Evolutionary conservation across 345 rosid species (phyloP), one percentile per base, ranked within the genome.

Genomic region (Boechera stricta): DNA sequence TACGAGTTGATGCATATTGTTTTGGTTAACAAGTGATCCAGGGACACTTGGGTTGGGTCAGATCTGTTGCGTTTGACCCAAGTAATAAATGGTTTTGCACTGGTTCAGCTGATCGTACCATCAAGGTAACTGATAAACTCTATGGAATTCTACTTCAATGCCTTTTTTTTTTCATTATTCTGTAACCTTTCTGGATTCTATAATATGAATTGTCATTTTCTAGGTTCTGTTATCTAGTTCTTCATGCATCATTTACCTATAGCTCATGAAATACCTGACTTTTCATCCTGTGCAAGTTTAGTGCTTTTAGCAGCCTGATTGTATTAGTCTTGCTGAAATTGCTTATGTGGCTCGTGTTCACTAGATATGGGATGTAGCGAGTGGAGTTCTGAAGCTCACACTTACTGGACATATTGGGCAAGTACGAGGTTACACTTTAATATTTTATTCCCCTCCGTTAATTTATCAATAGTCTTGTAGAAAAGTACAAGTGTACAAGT

Each of bases 31-130:
- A 77, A 77, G 77, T 78, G 57, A 88, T 94, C 69, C 88, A 94
- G 77, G 98, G 97, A 56, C 98, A 94, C 84, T 83, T 92, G 89
- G 97, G 96, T 70, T 94, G 98, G 96, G 98, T 94, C 73, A 86
- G 97, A 80, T 90, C 97, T 32, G 52, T 94, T 80, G 96, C 99
- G 31, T 90, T 95, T 83, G 98, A 92, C 82, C 97, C 98, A 29
- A 90, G 98, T 83, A 92, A 90, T 81, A 65, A 85, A 48, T 90
- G 98, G 97, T 94, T 94, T 82, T 89, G 94, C 77, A 92, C 98
- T 79, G 98, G 98, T 48, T 94, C 99, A 61, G 94, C 98, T 13
- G 98, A 94, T 79, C 89, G 92, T 58, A 92, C 98, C 57, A 94
- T 91, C 73, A 93, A 91, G 96, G 91, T 93, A 83, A 55, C 29